Conservation (phyloP, 805 yeast genomes). For the Barnettozyma botsteinii region DNA sequence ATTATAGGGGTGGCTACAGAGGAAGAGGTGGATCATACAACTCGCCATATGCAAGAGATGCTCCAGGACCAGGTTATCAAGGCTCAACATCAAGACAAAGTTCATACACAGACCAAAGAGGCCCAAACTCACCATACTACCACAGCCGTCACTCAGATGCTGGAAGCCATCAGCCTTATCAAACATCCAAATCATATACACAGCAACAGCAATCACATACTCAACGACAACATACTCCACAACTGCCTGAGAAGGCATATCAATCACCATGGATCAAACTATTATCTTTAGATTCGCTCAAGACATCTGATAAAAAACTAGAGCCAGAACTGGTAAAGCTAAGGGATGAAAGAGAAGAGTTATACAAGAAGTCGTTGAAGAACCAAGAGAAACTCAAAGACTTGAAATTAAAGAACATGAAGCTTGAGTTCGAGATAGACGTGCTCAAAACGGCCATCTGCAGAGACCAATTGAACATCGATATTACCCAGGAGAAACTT, state of each 20-base stretch:
- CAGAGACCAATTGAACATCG: constrained; percentile 29
- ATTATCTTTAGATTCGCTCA: constrained; percentile 5
- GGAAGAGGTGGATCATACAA: constrained; percentile 2
- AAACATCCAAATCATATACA: not conserved
- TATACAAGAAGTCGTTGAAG: constrained; percentile 18
- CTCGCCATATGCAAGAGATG: constrained; percentile 5
- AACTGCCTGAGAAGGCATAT: constrained; percentile 1
- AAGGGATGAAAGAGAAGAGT: constrained; percentile 10
- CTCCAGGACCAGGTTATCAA: not conserved
- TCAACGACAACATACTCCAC: not conserved
- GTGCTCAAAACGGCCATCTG: constrained; percentile 24
- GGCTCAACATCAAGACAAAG: not conserved
- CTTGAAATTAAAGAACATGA: constrained; percentile 16
- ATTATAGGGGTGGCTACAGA: constrained; percentile 6
- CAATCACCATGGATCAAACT: constrained; percentile 15
- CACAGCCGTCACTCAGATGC: not conserved
- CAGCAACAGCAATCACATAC: not conserved
- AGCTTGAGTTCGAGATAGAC: constrained; percentile 25
- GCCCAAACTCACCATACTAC: not conserved
- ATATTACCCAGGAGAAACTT: constrained; percentile 31
- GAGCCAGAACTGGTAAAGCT: constrained; percentile 6
- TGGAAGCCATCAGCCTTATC: not conserved
- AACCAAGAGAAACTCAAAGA: constrained; percentile 24
- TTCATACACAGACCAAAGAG: not conserved
- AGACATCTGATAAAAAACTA: not conserved